These are phyloP conservation scores for Aspergillus sp. DNA, from an alignment of 2,329 filamentous ascomycete genomes.

Conservation along the genomic window DNA sequence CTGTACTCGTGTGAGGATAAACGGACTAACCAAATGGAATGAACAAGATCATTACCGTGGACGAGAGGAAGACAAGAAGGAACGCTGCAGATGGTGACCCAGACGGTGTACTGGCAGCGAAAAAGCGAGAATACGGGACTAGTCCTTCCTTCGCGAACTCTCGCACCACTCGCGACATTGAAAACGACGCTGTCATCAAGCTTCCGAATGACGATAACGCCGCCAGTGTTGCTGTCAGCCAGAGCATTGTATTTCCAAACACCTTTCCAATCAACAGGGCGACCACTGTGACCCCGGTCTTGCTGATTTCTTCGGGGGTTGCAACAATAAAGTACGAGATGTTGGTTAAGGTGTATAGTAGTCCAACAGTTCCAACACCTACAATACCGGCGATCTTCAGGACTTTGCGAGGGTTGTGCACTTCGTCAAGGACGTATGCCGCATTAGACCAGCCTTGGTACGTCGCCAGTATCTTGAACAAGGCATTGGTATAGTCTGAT, in stretches of 20 bases:
- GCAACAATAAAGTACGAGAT: constrained; percentile 64
- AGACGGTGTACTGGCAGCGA: constrained; percentile 65
- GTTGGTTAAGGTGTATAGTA: constrained; percentile 67
- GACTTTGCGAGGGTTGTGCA: constrained; percentile 63
- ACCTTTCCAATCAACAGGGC: constrained; percentile 46
- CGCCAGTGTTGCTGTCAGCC: constrained; percentile 54
- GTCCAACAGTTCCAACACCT: constrained; percentile 57
- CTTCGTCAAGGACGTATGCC: constrained; percentile 56
- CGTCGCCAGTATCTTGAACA: constrained; percentile 72
- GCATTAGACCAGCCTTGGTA: constrained; percentile 51
- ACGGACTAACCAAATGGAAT: constrained; percentile 52
- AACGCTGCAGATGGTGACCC: constrained; percentile 63
- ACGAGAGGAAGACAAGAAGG: constrained; percentile 55
- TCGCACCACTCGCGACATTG: constrained; percentile 65
- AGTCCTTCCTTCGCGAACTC: constrained; percentile 66
- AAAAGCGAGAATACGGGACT: constrained; percentile 62
- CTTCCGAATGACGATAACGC: constrained; percentile 68
- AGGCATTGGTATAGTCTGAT: constrained; percentile 66
- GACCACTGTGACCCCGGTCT: constrained; percentile 44
- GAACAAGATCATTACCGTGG: constrained; percentile 60
- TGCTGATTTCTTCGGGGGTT: constrained; percentile 40
- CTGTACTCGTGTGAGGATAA: too few species aligned
- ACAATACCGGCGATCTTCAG: constrained; percentile 65
- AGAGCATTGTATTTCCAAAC: constrained; percentile 47
- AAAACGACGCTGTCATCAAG: constrained; percentile 67